phyloP scores from a whole-genome alignment of 352 stramenopile genomes.

The Globisporangium nunn region DNA sequence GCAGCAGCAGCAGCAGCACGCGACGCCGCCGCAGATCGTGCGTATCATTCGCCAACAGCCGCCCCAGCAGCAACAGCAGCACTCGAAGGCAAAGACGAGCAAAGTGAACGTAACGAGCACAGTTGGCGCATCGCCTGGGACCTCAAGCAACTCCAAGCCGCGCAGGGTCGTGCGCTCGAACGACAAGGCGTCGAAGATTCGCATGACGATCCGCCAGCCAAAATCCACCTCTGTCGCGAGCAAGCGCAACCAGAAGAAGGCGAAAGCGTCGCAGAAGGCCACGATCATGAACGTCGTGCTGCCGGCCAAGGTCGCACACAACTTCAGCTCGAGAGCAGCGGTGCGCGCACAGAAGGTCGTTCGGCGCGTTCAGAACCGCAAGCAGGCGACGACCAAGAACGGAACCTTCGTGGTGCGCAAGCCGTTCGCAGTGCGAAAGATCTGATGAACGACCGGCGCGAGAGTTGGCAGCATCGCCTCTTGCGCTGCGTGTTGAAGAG shows the following conservation, averaged over 20 bases:
- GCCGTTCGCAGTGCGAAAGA: constrained; percentile 26
- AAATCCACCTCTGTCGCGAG: neutral
- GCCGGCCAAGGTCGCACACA: constrained; percentile 10
- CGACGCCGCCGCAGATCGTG: constrained; percentile 2
- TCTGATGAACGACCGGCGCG: constrained; percentile 9
- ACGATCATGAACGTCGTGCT: constrained; percentile 11
- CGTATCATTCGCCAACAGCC: neutral
- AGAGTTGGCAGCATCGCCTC: constrained; percentile 7
- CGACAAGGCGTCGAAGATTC: constrained; percentile 29
- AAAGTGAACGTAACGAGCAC: neutral
- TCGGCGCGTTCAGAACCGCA: constrained; percentile 10
- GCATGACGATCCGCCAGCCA: constrained; percentile 24
- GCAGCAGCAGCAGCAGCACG: constrained; percentile 7
- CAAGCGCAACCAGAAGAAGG: constrained; percentile 16
- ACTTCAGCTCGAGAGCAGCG: constrained; percentile 7
- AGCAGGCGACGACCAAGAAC: constrained; percentile 27
- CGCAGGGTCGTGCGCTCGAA: constrained; percentile 21
- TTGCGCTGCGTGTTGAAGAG: constrained; percentile 1
- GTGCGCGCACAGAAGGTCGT: constrained; percentile 5
- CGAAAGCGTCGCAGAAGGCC: constrained; percentile 21
- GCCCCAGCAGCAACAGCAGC: constrained; percentile 4
- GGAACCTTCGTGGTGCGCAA: constrained; percentile 48
- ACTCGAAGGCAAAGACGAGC: neutral
- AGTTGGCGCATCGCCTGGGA: neutral
- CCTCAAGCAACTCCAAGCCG: neutral